Evolutionary conservation across 768 basidiomycete species (phyloP).

Genomic region (Hygrophoropsis aurantiaca): DNA sequence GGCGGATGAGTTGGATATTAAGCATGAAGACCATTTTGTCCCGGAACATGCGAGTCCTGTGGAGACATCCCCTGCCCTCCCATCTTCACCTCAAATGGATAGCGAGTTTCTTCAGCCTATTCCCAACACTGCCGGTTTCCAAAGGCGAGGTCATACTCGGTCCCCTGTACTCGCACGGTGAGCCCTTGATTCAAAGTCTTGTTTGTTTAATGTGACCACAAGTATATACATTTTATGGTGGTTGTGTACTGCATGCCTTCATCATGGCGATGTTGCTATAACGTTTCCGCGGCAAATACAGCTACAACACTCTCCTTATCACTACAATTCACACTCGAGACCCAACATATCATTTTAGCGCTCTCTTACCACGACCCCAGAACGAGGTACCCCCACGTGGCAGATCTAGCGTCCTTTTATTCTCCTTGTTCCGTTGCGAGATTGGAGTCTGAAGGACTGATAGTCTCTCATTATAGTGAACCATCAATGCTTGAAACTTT

Average conservation of each 20-base stretch:
- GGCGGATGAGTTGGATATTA: slow-evolving; percentile 22
- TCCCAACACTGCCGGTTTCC: neutral
- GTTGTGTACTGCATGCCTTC: no score
- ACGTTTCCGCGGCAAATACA: neutral
- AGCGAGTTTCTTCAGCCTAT: slow-evolving; percentile 12
- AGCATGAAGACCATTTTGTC: slow-evolving; percentile 26
- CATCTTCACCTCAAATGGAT: slow-evolving; percentile 10
- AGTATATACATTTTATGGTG: no score
- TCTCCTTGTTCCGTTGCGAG: slow-evolving; percentile 1
- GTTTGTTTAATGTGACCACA: neutral
- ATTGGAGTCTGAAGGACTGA: slow-evolving; percentile 12
- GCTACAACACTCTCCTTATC: slow-evolving; percentile 1
- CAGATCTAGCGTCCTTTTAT: neutral
- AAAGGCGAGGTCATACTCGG: slow-evolving; percentile 23
- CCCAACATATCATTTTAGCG: neutral
- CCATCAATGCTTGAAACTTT: slow-evolving; percentile 51
- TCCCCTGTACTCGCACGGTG: slow-evolving; percentile 32
- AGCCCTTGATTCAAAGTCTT: slow-evolving; percentile 7
- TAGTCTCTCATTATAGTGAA: slow-evolving; percentile 31
- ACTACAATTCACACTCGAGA: neutral
- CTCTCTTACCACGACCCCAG: slow-evolving; percentile 16
- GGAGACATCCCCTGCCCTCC: neutral
- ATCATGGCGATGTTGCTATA: no score
- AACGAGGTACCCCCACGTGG: slow-evolving; percentile 17
- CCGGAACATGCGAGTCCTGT: slow-evolving; percentile 10